Evolutionary conservation across 2,329 filamentous ascomycete species (phyloP).

Genomic region (Fusarium bactridioides): DNA sequence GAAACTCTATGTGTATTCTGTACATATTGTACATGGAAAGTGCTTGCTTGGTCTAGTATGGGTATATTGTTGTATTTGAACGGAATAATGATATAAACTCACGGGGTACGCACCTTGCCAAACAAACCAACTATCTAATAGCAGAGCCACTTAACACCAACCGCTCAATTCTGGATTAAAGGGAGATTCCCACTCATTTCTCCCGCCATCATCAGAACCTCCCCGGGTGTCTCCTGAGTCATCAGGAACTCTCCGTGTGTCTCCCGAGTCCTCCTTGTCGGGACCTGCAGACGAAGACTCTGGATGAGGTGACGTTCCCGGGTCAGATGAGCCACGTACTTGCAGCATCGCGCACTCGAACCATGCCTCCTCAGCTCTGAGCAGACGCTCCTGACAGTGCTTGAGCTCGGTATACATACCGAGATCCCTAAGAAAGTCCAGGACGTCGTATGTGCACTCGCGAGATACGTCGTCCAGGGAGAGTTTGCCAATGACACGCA

Average conservation of each 20-base stretch:
- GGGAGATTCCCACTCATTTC: neutral
- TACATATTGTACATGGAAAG: neutral
- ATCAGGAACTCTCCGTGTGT: neutral
- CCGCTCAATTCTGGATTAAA: neutral
- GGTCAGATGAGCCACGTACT: neutral
- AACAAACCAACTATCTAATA: neutral
- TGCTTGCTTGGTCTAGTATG: neutral
- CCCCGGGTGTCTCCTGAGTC: neutral
- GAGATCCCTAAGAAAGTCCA: slow-evolving; percentile 48
- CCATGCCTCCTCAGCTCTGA: slow-evolving; percentile 36
- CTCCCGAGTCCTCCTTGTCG: neutral
- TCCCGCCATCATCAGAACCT: neutral
- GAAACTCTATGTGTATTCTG: neutral
- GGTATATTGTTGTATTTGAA: neutral
- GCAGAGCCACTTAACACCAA: neutral
- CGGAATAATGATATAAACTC: neutral
- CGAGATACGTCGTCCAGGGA: slow-evolving; percentile 5
- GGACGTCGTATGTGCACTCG: slow-evolving; percentile 44
- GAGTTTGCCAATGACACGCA: slow-evolving; percentile 40
- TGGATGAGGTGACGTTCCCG: neutral
- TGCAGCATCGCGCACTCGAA: slow-evolving; percentile 33
- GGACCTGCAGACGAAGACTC: neutral
- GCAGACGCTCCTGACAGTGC: slow-evolving; percentile 39
- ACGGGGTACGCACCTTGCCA: too few species aligned
- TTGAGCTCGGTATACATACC: slow-evolving; percentile 44